Conservation (phyloP, 768 basidiomycete genomes). For the Termitomyces sp. region DNA sequence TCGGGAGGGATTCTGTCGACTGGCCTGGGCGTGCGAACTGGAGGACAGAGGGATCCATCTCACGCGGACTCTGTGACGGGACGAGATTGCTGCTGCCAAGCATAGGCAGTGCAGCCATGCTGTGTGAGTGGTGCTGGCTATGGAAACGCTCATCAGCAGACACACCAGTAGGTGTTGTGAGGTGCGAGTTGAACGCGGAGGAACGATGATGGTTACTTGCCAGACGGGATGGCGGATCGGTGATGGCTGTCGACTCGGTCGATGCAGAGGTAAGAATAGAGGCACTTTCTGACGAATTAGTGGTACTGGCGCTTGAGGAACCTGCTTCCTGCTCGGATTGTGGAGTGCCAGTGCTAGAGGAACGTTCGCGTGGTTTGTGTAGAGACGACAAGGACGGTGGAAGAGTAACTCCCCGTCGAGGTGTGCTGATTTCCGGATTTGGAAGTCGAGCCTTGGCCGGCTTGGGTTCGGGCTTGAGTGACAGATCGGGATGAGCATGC, state of each 20-base stretch:
- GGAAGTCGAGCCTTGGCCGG: constrained; percentile 19
- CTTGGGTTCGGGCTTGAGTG: constrained; percentile 44
- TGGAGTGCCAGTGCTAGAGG: constrained; percentile 32
- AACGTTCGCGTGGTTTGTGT: constrained; percentile 30
- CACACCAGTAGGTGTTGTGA: constrained; percentile 25
- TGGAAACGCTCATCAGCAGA: constrained; percentile 21
- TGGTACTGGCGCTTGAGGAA: constrained; percentile 33
- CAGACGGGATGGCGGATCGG: constrained; percentile 48
- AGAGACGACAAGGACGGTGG: constrained; percentile 27
- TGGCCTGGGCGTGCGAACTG: constrained; percentile 72
- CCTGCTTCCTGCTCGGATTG: constrained; percentile 27
- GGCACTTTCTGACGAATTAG: constrained; percentile 42
- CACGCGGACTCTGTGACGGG: constrained; percentile 41
- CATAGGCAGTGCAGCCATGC: constrained; percentile 38
- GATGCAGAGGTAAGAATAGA: constrained; percentile 46
- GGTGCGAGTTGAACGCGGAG: constrained; percentile 14
- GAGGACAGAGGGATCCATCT: constrained; percentile 77
- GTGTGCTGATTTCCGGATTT: constrained; percentile 13
- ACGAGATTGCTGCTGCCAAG: constrained; percentile 17
- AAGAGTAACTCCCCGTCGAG: constrained; percentile 36
- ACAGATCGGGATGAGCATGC: constrained; percentile 87
- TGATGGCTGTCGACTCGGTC: constrained; percentile 45
- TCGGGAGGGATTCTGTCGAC: constrained; percentile 70
- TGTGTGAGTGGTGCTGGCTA: constrained; percentile 25
- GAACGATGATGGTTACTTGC: constrained; percentile 28